These are phyloP conservation scores for Neocatenulostroma microsporum DNA, from an alignment of 2,329 filamentous ascomycete species.

Conservation along the genomic window DNA sequence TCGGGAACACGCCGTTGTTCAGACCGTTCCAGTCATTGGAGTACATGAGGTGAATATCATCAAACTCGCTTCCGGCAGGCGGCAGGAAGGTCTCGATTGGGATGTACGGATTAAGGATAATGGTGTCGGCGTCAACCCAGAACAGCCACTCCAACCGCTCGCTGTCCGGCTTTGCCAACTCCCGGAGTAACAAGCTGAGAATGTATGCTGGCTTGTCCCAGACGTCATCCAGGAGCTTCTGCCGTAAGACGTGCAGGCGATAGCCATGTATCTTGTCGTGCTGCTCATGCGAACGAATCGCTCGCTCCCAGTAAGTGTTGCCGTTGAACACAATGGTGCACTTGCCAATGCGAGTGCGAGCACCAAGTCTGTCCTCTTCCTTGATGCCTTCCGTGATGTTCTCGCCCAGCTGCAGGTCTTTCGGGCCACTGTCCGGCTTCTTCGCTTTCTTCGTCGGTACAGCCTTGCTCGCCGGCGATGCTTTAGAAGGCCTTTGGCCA, in stretches of 20 bases:
- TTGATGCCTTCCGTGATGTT: conserved; percentile 19
- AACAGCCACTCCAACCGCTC: conserved; percentile 38
- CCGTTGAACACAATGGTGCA: conserved; percentile 35
- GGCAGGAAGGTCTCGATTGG: conserved; percentile 36
- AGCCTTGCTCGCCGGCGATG: conserved; percentile 1
- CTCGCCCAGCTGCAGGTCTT: conserved; percentile 11
- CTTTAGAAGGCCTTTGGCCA: neutral
- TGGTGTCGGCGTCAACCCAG: conserved; percentile 39
- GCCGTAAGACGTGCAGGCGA: conserved; percentile 36
- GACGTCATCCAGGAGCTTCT: conserved; percentile 35
- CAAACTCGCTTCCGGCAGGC: conserved; percentile 25
- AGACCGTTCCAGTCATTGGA: conserved; percentile 36
- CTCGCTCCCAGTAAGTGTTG: conserved; percentile 34
- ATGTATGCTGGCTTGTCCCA: conserved; percentile 43
- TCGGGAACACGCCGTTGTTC: conserved; percentile 38
- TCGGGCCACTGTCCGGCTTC: conserved; percentile 2
- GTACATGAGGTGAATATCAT: conserved; percentile 32
- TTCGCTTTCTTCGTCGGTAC: neutral
- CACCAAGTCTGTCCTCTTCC: conserved; percentile 24
- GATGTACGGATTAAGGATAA: conserved; percentile 38
- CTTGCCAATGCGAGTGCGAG: conserved; percentile 30
- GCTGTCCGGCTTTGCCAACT: conserved; percentile 32
- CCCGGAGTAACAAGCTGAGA: conserved; percentile 32
- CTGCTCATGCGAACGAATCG: conserved; percentile 34
- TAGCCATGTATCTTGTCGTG: conserved; percentile 37